phyloP scores from a whole-genome alignment of 1,284 basidiomycete species.

The Sporisorium iseilematis-ciliati region DNA sequence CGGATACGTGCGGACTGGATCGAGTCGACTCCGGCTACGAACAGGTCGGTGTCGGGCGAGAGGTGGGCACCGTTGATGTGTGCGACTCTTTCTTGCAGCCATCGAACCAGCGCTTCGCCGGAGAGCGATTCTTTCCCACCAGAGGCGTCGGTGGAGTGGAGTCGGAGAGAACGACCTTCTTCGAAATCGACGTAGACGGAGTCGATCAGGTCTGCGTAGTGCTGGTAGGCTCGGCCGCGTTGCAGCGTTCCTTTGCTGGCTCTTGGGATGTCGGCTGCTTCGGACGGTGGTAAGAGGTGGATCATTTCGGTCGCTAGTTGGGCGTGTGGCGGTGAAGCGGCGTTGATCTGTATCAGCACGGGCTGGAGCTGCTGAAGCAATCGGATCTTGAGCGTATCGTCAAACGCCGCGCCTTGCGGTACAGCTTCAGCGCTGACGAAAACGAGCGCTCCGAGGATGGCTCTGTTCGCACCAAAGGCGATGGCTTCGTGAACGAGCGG shows the following conservation, averaged over 20 bases:
- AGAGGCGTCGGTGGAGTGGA: not conserved
- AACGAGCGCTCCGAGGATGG: constrained; percentile 52
- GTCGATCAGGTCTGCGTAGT: constrained; percentile 40
- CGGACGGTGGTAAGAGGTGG: constrained; percentile 21
- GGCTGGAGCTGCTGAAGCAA: constrained; percentile 34
- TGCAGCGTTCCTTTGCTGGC: constrained; percentile 61
- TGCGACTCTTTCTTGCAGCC: constrained; percentile 30
- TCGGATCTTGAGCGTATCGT: constrained; percentile 16
- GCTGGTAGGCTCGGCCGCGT: constrained; percentile 46
- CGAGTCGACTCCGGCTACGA: constrained; percentile 56
- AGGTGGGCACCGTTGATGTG: constrained; percentile 20
- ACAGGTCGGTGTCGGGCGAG: constrained; percentile 41
- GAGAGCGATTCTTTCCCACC: constrained; percentile 11
- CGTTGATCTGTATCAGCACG: constrained; percentile 34
- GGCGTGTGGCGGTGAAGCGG: constrained; percentile 40
- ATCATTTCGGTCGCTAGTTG: constrained; percentile 52
- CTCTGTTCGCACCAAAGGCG: constrained; percentile 56
- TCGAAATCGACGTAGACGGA: constrained; percentile 50
- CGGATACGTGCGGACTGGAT: constrained; percentile 53
- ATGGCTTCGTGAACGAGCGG: constrained; percentile 47
- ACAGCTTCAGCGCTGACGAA: constrained; percentile 33
- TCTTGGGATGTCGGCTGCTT: constrained; percentile 33
- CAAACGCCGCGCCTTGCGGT: constrained; percentile 1
- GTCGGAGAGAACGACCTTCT: constrained; percentile 40
- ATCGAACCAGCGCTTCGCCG: constrained; percentile 18